Conservation (phyloP, 2,329 filamentous ascomycete genomes). For the Sporothrix globosa region DNA sequence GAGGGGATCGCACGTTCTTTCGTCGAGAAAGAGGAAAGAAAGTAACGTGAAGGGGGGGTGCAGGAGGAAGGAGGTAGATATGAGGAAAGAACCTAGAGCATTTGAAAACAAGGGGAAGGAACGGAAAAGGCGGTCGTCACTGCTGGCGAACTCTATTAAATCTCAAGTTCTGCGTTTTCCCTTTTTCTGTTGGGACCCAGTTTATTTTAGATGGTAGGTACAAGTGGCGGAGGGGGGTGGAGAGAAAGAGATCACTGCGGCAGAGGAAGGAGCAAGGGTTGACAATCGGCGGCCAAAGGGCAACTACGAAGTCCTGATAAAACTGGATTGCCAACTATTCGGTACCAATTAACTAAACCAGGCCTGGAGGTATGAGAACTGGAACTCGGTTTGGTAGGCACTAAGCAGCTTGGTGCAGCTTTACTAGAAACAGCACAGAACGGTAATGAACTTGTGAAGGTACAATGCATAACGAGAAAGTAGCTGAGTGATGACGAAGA, state of each 20-base stretch:
- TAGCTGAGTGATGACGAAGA: constrained; percentile 6
- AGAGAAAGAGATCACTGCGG: not conserved
- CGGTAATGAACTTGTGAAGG: too few relatives aligned
- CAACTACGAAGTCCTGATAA: not conserved
- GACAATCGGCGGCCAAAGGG: not conserved
- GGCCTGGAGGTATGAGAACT: too few relatives aligned
- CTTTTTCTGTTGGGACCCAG: constrained; percentile 26
- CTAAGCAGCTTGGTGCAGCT: not conserved
- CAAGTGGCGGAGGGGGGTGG: not conserved
- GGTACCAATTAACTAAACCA: too few relatives aligned
- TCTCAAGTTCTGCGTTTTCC: constrained; percentile 24
- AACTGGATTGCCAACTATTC: not conserved
- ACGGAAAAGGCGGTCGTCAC: constrained; percentile 25
- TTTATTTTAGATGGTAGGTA: constrained; percentile 21
- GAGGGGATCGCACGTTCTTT: not conserved
- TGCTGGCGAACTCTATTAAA: constrained; percentile 17
- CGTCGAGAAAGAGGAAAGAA: constrained; percentile 3
- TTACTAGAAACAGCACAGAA: not conserved
- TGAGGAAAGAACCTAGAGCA: not conserved
- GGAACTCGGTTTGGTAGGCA: too few relatives aligned
- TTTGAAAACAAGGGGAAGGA: not conserved
- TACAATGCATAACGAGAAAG: too few relatives aligned
- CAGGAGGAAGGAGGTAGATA: not conserved
- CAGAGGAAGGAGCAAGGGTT: not conserved
- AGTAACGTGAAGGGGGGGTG: not conserved